Percentiles rank a stretch among this genome's conserved stretches.
Conservation (phyloP, 2,329 filamentous ascomycete genomes). For the Torrubiella hemipterigena region DNA sequence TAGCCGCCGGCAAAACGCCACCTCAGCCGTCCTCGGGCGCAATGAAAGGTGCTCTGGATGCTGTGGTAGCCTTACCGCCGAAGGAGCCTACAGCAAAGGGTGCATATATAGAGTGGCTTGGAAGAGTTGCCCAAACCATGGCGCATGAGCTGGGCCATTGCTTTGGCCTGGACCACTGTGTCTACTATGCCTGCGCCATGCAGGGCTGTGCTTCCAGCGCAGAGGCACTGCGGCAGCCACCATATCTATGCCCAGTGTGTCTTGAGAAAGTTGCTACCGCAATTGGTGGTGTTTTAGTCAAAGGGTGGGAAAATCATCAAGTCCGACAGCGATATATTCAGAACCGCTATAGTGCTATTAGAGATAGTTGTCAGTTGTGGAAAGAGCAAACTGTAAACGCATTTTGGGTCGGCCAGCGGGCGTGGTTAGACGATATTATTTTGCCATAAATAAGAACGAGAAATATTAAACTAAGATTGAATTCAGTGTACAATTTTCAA, state of each 20-base stretch:
- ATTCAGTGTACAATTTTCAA: no score
- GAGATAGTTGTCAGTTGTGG: no score
- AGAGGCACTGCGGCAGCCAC: constrained; percentile 50
- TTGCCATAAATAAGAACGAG: no score
- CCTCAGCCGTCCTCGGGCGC: neutral
- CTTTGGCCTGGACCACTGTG: constrained; percentile 53
- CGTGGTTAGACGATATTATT: no score
- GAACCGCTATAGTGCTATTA: no score
- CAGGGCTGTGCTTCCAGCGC: constrained; percentile 43
- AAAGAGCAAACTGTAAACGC: no score
- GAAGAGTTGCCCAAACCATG: constrained; percentile 42
- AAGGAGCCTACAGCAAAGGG: no score
- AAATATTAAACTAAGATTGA: no score
- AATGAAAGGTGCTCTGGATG: neutral
- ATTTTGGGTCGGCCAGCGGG: no score
- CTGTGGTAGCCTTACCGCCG: neutral
- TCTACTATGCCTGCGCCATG: constrained; percentile 54
- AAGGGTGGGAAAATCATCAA: no score
- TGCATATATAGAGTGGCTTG: constrained; percentile 38
- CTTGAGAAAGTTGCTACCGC: constrained; percentile 33
- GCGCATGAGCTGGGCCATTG: constrained; percentile 58
- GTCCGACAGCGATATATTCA: no score
- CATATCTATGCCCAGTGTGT: constrained; percentile 50
- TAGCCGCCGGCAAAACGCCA: neutral
- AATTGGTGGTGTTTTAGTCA: neutral